phyloP scores from a whole-genome alignment of 139 green algal genomes.

The Eudorina sp. region DNA sequence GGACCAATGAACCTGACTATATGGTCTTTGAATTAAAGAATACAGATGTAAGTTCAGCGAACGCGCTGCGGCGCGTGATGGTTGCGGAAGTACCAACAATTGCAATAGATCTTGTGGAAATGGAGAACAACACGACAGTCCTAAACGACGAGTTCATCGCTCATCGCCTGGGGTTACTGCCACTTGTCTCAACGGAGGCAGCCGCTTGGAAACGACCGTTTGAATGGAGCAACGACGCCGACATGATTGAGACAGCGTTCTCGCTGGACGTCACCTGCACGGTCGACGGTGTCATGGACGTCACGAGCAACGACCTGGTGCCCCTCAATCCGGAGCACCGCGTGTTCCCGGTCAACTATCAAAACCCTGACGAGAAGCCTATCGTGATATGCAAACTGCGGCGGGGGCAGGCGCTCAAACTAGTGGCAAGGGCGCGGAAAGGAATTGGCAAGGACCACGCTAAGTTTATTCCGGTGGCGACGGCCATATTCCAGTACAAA shows the following conservation, averaged over 20 bases:
- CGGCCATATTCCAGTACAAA: conserved; percentile 83
- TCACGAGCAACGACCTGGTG: conserved; percentile 77
- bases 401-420: conserved; percentile 87
- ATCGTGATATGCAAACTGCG: conserved; percentile 95
- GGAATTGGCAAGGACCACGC: conserved; percentile 98
- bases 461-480: conserved; percentile 97
- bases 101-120: conserved; percentile 98
- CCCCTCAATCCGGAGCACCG: conserved; percentile 24
- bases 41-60: conserved; percentile 92
- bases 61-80: conserved; percentile 95
- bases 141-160: conserved; percentile 98
- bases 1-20: conserved; percentile 75
- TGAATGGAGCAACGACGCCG: conserved; percentile 59
- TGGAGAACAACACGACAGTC: conserved; percentile 97
- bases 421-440: conserved; percentile 88
- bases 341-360: conserved; percentile 58
- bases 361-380: conserved; percentile 53
- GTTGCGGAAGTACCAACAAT: conserved; percentile 97
- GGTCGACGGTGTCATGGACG: conserved; percentile 72
- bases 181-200: conserved; percentile 80
- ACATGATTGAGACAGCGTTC: conserved; percentile 56
- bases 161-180: conserved; percentile 92
- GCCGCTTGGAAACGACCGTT: conserved; percentile 72
- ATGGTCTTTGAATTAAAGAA: conserved; percentile 91
- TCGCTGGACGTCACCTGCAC: conserved; percentile 59